A percentile compares a stretch with the other conserved stretches of the same genome.
These are phyloP conservation scores for Anisodus acutangulus DNA, from an alignment of 257 asterid species.

Conservation along the genomic window DNA sequence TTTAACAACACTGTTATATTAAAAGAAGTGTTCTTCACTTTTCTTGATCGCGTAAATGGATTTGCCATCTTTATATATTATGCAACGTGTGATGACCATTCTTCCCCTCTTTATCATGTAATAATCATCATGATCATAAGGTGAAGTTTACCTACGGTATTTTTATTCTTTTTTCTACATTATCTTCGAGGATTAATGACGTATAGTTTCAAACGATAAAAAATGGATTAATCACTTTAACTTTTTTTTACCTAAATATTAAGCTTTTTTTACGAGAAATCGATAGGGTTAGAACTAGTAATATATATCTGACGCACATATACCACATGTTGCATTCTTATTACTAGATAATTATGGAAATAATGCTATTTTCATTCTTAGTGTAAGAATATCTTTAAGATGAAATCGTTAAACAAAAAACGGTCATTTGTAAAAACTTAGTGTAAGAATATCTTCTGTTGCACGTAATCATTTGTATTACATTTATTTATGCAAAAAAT, in stretches of 20 bases:
- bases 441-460: neutral
- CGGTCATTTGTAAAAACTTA: neutral
- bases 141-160: neutral
- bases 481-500: neutral
- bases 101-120: neutral
- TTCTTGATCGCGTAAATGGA: no score
- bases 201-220: neutral
- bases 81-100: slow-evolving; percentile 1
- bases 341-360: neutral
- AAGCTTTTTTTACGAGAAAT: neutral
- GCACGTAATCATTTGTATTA: neutral
- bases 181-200: neutral
- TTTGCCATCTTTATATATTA: neutral
- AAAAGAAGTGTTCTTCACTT: no score
- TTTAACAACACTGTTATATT: no score
- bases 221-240: neutral
- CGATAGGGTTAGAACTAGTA: accelerated
- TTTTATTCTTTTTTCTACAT: neutral
- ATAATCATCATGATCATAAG: neutral
- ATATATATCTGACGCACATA: neutral
- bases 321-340: neutral
- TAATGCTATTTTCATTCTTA: neutral
- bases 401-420: neutral
- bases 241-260: neutral
- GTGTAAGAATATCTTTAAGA: neutral